Evolutionary conservation across 2,329 filamentous ascomycete genomes (phyloP).

Genomic region (Passalora sequoiae): DNA sequence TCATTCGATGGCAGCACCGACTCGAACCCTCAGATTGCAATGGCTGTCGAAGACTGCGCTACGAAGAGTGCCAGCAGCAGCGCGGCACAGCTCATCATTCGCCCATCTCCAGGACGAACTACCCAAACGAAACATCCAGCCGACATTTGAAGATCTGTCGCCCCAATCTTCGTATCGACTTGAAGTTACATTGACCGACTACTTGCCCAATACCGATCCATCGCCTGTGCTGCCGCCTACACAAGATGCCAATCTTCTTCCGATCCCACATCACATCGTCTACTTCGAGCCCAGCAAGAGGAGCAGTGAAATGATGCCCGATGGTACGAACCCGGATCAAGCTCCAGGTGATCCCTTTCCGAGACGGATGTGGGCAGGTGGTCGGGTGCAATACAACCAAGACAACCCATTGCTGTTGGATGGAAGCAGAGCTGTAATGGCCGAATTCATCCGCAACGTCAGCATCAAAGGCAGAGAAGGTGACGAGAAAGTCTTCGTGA

Average conservation of each 20-base stretch:
- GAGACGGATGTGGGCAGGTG: slow-evolving; percentile 81
- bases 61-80: neutral
- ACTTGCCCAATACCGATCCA: slow-evolving; percentile 21
- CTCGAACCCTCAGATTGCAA: slow-evolving; percentile 5
- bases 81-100: slow-evolving; percentile 33
- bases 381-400: slow-evolving; percentile 56
- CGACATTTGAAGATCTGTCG: slow-evolving; percentile 53
- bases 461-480: slow-evolving; percentile 47
- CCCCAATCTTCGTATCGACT: slow-evolving; percentile 35
- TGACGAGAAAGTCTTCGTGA: slow-evolving; percentile 56
- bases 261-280: slow-evolving; percentile 72
- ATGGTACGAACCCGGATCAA: slow-evolving; percentile 80
- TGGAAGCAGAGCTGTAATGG: slow-evolving; percentile 39
- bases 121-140: slow-evolving; percentile 45
- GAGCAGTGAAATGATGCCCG: slow-evolving; percentile 60
- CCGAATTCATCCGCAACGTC: slow-evolving; percentile 46
- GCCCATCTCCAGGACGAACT: slow-evolving; percentile 41
- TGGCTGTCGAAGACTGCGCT: slow-evolving; percentile 1
- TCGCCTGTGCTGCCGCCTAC: slow-evolving; percentile 32
- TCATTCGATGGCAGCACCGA: slow-evolving; percentile 9
- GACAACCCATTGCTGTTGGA: slow-evolving; percentile 31
- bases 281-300: slow-evolving; percentile 74
- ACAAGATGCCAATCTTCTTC: slow-evolving; percentile 38
- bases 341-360: slow-evolving; percentile 66
- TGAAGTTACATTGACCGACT: slow-evolving; percentile 17